Base-by-base conservation (phyloP, 768 basidiomycete species). In the Neoboletus magnificus region DNA sequence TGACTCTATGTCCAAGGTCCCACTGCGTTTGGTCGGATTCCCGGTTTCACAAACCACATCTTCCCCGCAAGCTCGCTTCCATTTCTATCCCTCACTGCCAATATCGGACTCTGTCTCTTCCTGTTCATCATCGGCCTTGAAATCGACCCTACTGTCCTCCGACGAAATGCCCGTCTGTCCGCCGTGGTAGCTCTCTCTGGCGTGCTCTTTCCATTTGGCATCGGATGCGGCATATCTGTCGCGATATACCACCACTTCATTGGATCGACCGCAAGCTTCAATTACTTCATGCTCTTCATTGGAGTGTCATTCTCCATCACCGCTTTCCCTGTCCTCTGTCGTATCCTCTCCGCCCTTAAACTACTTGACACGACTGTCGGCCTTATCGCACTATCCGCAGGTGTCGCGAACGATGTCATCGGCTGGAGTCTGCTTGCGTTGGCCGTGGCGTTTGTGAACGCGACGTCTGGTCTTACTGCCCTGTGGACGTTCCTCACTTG, bases 121-220 rank as follows among this genome's bases (percentile, higher is more conserved):
- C 82, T 98, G 12, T 98, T 98, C 76, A 82, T 98, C 57, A 87
- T 98, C 35, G 96, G 96, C 1, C 84, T 96, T 20, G 91, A 93
- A 73, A 94, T 97, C 54, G 97, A 98, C 60, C 74, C 82, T 0
- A 75, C 76, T 4, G 76, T 97, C 56, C 88, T 98, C 70, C 86
- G 80, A 63, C 84, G 87, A 25, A 90, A 89, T 77, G 84, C 80
- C 0, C 79, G 83, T 3, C 71, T 86, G 2, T 88, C 88, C 1
- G 69, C 77, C 1, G 78, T 80, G 0, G 85, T 98, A 42, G 86
- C 92, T 1, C 64, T 89, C 0, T 87, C 86, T 0, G 96, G 96
- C 5, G 90, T 98, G 78, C 58, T 83, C 12, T 64, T 98, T 4
- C 96, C 96, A 0, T 98, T 99, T 64, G 91, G 81, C 0, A 70